Conservation (phyloP, 2,329 filamentous ascomycete genomes). For the Calonectria pteridis region DNA sequence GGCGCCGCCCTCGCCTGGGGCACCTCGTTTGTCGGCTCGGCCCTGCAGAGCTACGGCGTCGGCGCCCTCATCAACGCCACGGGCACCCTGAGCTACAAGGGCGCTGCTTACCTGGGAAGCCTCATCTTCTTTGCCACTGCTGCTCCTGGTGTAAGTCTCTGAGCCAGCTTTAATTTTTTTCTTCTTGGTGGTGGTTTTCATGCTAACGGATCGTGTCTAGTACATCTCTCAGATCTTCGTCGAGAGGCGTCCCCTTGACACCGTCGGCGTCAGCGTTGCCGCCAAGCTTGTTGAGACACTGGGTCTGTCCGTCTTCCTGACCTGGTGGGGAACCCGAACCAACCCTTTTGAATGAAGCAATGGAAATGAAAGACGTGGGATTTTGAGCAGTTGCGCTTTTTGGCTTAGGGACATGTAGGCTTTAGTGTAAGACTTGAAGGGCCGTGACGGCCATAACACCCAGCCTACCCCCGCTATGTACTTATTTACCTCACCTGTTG, state of each 20-base stretch:
- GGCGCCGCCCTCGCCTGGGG: conserved; percentile 91
- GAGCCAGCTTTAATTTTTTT: not conserved
- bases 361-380: not conserved
- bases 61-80: conserved; percentile 94
- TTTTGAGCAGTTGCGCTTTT: not conserved
- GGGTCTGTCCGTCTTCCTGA: conserved; percentile 90
- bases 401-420: not conserved
- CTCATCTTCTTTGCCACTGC: conserved; percentile 93
- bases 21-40: conserved; percentile 89
- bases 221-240: conserved; percentile 88
- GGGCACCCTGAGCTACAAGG: conserved; percentile 95
- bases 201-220: conserved; percentile 56
- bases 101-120: conserved; percentile 90
- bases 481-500: not conserved
- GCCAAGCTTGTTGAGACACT: conserved; percentile 94
- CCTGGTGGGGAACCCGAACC: conserved; percentile 97
- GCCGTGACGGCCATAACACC: too few species aligned
- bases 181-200: not conserved
- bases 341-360: conserved; percentile 85
- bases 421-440: not conserved
- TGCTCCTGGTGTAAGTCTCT: conserved; percentile 80
- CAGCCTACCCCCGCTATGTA: not conserved
- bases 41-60: conserved; percentile 89
- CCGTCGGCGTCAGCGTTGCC: conserved; percentile 85
- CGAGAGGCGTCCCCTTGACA: conserved; percentile 93